These are phyloP conservation scores for Penicillium sp. DNA, from an alignment of 2,329 filamentous ascomycete species.

Conservation along the genomic window DNA sequence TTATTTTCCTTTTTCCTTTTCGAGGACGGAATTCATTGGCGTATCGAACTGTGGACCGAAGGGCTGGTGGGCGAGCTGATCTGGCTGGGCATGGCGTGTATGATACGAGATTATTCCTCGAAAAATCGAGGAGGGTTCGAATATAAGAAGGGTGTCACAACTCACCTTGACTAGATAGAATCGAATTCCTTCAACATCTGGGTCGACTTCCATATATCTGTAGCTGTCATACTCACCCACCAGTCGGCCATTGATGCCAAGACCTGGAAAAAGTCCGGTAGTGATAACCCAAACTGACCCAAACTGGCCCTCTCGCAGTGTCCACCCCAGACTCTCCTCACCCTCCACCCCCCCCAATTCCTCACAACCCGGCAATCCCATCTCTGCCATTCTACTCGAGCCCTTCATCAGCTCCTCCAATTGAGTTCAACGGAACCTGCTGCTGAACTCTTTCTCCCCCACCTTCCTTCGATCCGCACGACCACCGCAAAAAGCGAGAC, in stretches of 20 bases:
- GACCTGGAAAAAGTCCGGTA: conserved; percentile 30
- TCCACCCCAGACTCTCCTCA: conserved; percentile 17
- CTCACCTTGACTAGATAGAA: not conserved
- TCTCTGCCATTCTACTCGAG: not conserved
- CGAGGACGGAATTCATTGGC: not conserved
- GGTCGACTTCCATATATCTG: not conserved
- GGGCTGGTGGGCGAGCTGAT: too few relatives aligned
- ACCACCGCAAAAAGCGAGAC: conserved; percentile 14
- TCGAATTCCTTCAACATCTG: not conserved
- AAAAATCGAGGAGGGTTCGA: too few relatives aligned
- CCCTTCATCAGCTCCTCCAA: not conserved
- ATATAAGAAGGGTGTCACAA: not conserved
- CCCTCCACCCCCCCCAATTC: conserved; percentile 15
- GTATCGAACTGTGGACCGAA: not conserved
- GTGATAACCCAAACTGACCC: conserved; percentile 16
- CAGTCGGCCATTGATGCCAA: conserved; percentile 21
- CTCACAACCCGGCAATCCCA: not conserved
- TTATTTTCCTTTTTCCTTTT: not conserved
- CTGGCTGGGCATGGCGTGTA: not conserved
- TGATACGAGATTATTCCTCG: not conserved
- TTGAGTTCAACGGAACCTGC: not conserved
- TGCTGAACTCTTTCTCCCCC: not conserved
- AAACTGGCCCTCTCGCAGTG: conserved; percentile 8
- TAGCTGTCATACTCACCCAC: not conserved
- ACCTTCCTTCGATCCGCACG: conserved; percentile 4